Conservation (phyloP, 2,329 filamentous ascomycete species). For the Dothiorella sarmentorum region DNA sequence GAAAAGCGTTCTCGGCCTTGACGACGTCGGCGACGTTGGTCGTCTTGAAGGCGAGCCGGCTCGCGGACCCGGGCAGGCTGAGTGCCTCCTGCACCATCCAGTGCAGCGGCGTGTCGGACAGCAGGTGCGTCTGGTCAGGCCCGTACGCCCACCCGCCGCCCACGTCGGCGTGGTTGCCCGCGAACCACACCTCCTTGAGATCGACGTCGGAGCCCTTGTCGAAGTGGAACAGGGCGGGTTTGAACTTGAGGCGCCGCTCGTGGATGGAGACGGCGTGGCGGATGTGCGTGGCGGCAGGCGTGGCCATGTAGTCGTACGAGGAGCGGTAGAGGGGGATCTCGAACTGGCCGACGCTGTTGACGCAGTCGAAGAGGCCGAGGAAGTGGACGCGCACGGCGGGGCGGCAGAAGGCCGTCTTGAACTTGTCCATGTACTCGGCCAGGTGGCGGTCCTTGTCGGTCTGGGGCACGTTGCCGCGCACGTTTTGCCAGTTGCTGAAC, state of each 20-base stretch:
- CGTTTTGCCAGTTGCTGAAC: slow-evolving; percentile 21
- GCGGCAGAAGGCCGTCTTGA: slow-evolving; percentile 34
- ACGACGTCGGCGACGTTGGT: background rate
- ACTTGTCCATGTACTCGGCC: background rate
- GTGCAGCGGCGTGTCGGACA: slow-evolving; percentile 44
- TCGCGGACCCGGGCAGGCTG: background rate
- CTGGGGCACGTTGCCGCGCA: slow-evolving; percentile 9
- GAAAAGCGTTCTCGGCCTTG: background rate
- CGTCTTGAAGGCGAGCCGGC: slow-evolving; percentile 1
- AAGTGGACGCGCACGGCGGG: slow-evolving; percentile 43
- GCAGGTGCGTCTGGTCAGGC: slow-evolving; percentile 39
- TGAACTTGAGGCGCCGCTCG: slow-evolving; percentile 46
- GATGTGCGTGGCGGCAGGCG: slow-evolving; percentile 35
- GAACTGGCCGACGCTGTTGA: slow-evolving; percentile 38
- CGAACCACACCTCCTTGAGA: slow-evolving; percentile 43
- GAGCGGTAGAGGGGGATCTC: slow-evolving; percentile 34
- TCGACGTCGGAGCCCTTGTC: slow-evolving; percentile 22
- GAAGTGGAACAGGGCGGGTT: slow-evolving; percentile 24
- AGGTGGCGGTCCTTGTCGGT: background rate
- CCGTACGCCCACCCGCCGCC: slow-evolving; percentile 47
- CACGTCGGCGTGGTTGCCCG: slow-evolving; percentile 43
- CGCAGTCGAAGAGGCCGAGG: slow-evolving; percentile 43
- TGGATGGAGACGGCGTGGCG: slow-evolving; percentile 46
- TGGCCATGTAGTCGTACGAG: slow-evolving; percentile 39
- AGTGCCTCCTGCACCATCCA: slow-evolving; percentile 42